A percentile compares a stretch with the other conserved stretches of the same genome.
Evolutionary conservation across 768 basidiomycete species (phyloP).

Genomic region (Strobilomyces echinocephalus): DNA sequence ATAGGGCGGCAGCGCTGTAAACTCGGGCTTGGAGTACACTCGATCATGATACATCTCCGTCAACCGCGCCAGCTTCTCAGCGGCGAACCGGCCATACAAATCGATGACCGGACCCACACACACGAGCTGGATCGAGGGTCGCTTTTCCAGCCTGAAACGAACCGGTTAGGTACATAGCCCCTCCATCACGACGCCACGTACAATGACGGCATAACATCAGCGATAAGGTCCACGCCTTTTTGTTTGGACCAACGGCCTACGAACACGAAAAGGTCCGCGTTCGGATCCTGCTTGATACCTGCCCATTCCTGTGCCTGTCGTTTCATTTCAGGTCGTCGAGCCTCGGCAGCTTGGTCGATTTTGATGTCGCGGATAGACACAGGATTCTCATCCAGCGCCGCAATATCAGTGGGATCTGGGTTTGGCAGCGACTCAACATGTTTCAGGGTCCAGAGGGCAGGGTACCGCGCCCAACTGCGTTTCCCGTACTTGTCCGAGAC

Average conservation of each 20-base stretch:
- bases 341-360: slow-evolving; percentile 78
- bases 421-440: slow-evolving; percentile 95
- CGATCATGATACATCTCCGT: slow-evolving; percentile 96
- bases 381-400: slow-evolving; percentile 80
- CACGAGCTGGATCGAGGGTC: slow-evolving; percentile 79
- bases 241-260: slow-evolving; percentile 98
- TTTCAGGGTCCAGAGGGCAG: slow-evolving; percentile 92
- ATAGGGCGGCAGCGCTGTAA: slow-evolving; percentile 89
- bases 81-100: slow-evolving; percentile 91
- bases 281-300: slow-evolving; percentile 83
- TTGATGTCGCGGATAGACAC: slow-evolving; percentile 65
- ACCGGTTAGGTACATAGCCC: background rate
- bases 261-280: slow-evolving; percentile 90
- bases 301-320: slow-evolving; percentile 96
- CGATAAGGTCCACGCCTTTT: slow-evolving; percentile 96
- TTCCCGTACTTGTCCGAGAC: slow-evolving; percentile 98
- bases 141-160: slow-evolving; percentile 68
- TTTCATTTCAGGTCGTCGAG: slow-evolving; percentile 86
- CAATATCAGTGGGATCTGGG: slow-evolving; percentile 93
- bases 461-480: slow-evolving; percentile 94
- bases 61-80: slow-evolving; percentile 85
- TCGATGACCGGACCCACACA: slow-evolving; percentile 94
- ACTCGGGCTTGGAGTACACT: slow-evolving; percentile 92
- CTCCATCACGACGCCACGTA: slow-evolving; percentile 36
- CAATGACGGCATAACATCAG: slow-evolving; percentile 90